Conservation (phyloP, 768 basidiomycete genomes). For the Mycena alexandri region DNA sequence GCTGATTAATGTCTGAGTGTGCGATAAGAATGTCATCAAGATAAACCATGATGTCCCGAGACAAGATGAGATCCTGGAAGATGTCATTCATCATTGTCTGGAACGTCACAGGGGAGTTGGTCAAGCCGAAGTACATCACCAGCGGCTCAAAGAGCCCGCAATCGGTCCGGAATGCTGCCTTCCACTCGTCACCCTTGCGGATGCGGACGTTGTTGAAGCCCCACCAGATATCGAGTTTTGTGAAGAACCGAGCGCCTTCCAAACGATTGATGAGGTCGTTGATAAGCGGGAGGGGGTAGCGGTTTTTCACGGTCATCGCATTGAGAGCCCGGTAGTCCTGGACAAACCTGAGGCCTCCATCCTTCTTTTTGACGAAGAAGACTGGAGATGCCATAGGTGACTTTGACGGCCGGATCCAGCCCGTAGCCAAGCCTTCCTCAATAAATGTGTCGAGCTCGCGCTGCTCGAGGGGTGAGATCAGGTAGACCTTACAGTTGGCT, state of each 20-base stretch:
- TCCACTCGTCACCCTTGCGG: too few species aligned
- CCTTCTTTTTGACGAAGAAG: constrained; percentile 14
- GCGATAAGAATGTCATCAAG: constrained; percentile 50
- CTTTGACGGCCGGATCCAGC: too few species aligned
- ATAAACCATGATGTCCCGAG: constrained; percentile 46
- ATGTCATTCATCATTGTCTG: constrained; percentile 53
- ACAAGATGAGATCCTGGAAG: constrained; percentile 42
- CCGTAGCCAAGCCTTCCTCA: too few species aligned
- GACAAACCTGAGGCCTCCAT: constrained; percentile 30
- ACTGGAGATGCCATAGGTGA: too few species aligned
- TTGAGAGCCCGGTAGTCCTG: constrained; percentile 38
- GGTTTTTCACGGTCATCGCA: neutral
- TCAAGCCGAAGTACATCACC: constrained; percentile 58
- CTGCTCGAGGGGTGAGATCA: too few species aligned
- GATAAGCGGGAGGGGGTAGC: too few species aligned
- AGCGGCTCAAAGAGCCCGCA: constrained; percentile 49
- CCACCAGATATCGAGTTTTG: too few species aligned
- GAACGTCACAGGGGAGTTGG: constrained; percentile 47
- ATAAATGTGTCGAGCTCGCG: too few species aligned
- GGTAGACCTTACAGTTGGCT: too few species aligned
- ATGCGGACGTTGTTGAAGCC: too few species aligned
- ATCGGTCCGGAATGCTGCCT: too few species aligned
- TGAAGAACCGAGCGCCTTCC: neutral
- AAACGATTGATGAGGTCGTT: constrained; percentile 5
- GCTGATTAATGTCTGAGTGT: neutral